phyloP scores from a whole-genome alignment of 106 monocot species.

The Chionographis japonica region DNA sequence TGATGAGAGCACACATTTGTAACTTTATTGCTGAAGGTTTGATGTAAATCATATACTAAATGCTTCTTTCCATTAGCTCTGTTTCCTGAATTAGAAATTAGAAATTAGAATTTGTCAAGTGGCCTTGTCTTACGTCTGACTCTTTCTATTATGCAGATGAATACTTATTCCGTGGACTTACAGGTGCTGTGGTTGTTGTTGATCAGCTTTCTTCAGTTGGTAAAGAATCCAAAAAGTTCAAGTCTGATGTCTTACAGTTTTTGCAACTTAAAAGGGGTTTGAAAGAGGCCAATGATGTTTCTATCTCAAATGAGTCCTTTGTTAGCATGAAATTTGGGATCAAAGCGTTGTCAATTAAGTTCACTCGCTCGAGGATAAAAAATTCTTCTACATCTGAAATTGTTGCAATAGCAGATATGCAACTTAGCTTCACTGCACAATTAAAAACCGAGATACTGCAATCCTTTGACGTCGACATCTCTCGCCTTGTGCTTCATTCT shows the following conservation, averaged over 20 bases:
- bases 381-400: conserved; percentile 19
- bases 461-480: conserved; percentile 32
- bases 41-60: neutral
- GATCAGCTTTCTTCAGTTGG: conserved; percentile 39
- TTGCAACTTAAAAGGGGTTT: conserved; percentile 37
- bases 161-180: conserved; percentile 32
- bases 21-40: conserved; percentile 69
- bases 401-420: conserved; percentile 45
- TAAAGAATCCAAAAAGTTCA: conserved; percentile 37
- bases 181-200: conserved; percentile 30
- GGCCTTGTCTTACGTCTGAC: neutral
- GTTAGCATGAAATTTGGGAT: conserved; percentile 39
- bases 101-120: neutral
- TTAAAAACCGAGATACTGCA: conserved; percentile 28
- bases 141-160: conserved; percentile 35
- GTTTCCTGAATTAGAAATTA: neutral
- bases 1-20: conserved; percentile 39
- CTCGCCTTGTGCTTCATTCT: conserved; percentile 42
- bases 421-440: conserved; percentile 32
- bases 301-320: conserved; percentile 21
- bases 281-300: conserved; percentile 18
- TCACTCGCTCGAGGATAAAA: conserved; percentile 19
- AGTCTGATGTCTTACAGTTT: conserved; percentile 51
- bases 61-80: neutral
- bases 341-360: conserved; percentile 38